phyloP scores from a whole-genome alignment of 345 rosid species.

The Acer campestre region DNA sequence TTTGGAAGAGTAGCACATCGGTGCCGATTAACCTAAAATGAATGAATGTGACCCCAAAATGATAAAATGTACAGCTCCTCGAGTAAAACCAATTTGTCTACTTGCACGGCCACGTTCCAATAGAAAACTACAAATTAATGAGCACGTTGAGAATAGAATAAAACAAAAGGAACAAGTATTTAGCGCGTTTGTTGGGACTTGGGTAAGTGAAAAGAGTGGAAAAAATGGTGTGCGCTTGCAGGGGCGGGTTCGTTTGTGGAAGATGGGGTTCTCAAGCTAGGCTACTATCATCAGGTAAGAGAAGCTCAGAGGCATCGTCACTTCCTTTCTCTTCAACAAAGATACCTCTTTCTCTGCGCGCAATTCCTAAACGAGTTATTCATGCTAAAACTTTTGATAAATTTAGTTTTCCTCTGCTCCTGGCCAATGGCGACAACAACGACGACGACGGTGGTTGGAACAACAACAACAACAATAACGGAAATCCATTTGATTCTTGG shows the following conservation, averaged over 20 bases:
- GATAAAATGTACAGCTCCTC: neutral
- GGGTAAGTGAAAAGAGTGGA: neutral
- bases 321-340: neutral
- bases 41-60: neutral
- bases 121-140: too few species aligned
- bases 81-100: neutral
- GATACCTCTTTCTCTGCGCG: neutral
- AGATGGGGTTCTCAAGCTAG: conserved; percentile 11
- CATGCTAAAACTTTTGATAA: conserved; percentile 3
- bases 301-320: neutral
- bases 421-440: conserved; percentile 20
- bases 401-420: conserved; percentile 20
- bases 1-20: too few species aligned
- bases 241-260: conserved; percentile 24
- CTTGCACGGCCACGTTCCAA: neutral
- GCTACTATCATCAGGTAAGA: neutral
- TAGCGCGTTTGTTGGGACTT: too few species aligned
- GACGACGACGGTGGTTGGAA: conserved; percentile 30
- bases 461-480: conserved; percentile 24
- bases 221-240: conserved; percentile 30
- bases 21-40: too few species aligned
- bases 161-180: neutral
- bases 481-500: conserved; percentile 32
- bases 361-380: neutral
- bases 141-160: too few species aligned